phyloP scores from a whole-genome alignment of 345 rosid species.

The Populus deltoides region DNA sequence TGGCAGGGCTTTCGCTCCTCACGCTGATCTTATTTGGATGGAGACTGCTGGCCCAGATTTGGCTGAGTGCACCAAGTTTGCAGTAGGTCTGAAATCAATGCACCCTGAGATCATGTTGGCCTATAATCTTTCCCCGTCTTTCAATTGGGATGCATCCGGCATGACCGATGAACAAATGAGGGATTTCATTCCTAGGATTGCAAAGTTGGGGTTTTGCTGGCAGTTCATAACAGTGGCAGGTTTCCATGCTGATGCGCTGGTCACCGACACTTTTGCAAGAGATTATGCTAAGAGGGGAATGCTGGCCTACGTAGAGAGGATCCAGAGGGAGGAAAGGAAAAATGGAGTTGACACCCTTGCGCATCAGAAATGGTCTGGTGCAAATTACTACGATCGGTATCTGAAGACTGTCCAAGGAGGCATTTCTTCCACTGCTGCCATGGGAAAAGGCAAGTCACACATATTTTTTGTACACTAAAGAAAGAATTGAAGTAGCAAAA shows the following conservation, averaged over 20 bases:
- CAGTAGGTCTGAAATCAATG: conserved; percentile 65
- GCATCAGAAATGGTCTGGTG: conserved; percentile 99
- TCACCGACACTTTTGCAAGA: conserved; percentile 71
- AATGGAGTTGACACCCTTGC: conserved; percentile 90
- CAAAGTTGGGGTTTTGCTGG: conserved; percentile 82
- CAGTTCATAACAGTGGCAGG: conserved; percentile 94
- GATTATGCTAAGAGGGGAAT: conserved; percentile 85
- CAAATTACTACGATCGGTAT: conserved; percentile 82
- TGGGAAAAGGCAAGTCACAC: conserved; percentile 79
- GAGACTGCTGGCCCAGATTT: conserved; percentile 84
- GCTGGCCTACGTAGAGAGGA: conserved; percentile 94
- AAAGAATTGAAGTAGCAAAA: too few relatives aligned
- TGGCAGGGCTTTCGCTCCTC: conserved; percentile 86
- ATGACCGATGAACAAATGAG: conserved; percentile 79
- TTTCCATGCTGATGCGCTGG: conserved; percentile 91
- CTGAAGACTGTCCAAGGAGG: conserved; percentile 94
- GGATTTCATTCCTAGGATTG: conserved; percentile 85
- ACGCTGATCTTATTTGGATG: conserved; percentile 89
- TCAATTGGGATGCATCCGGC: conserved; percentile 95
- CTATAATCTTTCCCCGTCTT: conserved; percentile 89
- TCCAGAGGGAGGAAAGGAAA: conserved; percentile 93
- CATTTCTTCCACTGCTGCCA: conserved; percentile 92
- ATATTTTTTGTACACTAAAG: not conserved
- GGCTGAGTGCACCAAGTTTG: conserved; percentile 69
- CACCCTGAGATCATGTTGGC: conserved; percentile 83